Percentiles rank a stretch among this genome's conserved stretches.
Conservation (phyloP, 306 rosid genomes). For the Ceratonia siliqua region DNA sequence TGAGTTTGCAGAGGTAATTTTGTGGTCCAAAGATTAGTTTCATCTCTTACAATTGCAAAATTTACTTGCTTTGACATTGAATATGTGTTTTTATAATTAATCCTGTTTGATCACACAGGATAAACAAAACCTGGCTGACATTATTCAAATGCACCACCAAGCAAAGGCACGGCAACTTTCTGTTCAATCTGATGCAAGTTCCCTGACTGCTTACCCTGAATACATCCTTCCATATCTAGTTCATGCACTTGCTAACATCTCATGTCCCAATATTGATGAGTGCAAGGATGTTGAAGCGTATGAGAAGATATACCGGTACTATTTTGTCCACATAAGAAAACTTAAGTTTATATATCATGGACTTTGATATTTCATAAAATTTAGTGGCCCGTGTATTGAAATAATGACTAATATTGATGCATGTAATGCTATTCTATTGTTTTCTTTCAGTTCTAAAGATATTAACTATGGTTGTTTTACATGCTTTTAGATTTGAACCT, state of each 20-base stretch:
- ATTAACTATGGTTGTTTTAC: background rate
- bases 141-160: conserved; percentile 89
- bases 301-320: conserved; percentile 77
- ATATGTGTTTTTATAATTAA: conserved; percentile 27
- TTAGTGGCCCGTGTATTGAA: background rate
- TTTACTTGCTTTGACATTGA: conserved; percentile 29
- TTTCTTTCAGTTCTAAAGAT: conserved; percentile 10
- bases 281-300: conserved; percentile 84
- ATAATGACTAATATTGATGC: conserved; percentile 4
- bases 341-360: background rate
- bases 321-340: conserved; percentile 9
- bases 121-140: conserved; percentile 78
- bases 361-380: conserved; percentile 25
- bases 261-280: conserved; percentile 83
- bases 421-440: conserved; percentile 9
- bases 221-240: conserved; percentile 79
- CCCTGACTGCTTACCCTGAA: conserved; percentile 76
- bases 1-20: conserved; percentile 76
- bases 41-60: conserved; percentile 12
- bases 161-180: conserved; percentile 69
- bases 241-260: conserved; percentile 85
- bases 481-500: conserved; percentile 5
- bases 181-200: conserved; percentile 67
- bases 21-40: conserved; percentile 19
- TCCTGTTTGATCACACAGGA: conserved; percentile 56